A percentile compares a stretch with the other conserved stretches of the same genome.
Evolutionary conservation across 805 yeast species (phyloP).

Genomic region (Komagataella kurtzmanii): DNA sequence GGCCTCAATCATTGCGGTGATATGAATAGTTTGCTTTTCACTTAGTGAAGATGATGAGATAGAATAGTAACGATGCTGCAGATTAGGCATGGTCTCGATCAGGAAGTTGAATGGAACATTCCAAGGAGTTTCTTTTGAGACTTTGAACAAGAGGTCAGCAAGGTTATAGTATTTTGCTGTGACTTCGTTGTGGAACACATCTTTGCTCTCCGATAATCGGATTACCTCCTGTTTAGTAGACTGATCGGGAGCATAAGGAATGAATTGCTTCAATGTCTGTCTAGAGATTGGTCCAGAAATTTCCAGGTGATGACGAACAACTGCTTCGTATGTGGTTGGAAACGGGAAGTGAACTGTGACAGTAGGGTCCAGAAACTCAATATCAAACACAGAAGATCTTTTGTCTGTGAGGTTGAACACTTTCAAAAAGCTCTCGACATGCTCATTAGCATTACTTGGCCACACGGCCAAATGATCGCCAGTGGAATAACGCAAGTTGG

Average conservation of each 20-base stretch:
- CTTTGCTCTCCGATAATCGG: conserved; percentile 55
- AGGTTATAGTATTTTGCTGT: conserved; percentile 50
- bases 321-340: conserved; percentile 84
- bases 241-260: conserved; percentile 69
- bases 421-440: conserved; percentile 49
- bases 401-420: conserved; percentile 48
- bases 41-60: conserved; percentile 80
- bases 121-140: conserved; percentile 68
- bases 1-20: conserved; percentile 89
- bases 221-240: conserved; percentile 35
- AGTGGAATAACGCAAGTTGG: conserved; percentile 74
- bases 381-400: conserved; percentile 40
- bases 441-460: conserved; percentile 80
- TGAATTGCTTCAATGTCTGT: conserved; percentile 60
- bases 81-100: conserved; percentile 64
- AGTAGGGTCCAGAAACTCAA: conserved; percentile 62
- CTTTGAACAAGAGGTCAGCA: conserved; percentile 53
- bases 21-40: conserved; percentile 62
- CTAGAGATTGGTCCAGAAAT: conserved; percentile 91
- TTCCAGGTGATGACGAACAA: conserved; percentile 76
- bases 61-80: conserved; percentile 93
- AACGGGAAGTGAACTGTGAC: conserved; percentile 43
- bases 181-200: conserved; percentile 50
- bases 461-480: conserved; percentile 95
- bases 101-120: conserved; percentile 74